A percentile compares a stretch with the other conserved stretches of the same genome.
These are phyloP conservation scores for Fusarium dlaminii DNA, from an alignment of 2,329 filamentous ascomycete genomes.

Conservation along the genomic window DNA sequence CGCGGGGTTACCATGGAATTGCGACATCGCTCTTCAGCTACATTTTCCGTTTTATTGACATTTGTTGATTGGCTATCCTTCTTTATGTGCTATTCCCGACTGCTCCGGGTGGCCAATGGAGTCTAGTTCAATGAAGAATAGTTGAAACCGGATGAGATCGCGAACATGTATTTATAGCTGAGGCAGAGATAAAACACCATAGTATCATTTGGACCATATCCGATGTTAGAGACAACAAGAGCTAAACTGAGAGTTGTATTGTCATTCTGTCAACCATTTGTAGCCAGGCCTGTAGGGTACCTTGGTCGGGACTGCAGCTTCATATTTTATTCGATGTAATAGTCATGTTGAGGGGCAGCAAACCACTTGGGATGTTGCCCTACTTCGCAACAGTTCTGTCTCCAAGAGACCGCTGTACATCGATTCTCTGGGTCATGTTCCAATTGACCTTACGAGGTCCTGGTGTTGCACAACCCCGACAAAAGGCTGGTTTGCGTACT, in stretches of 20 bases:
- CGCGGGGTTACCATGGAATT: not conserved
- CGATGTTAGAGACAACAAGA: no score
- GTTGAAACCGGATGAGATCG: not conserved
- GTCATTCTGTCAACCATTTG: not conserved
- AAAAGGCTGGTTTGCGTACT: fast-evolving
- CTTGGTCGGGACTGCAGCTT: fast-evolving
- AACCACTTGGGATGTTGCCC: no score
- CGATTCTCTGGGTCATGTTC: not conserved
- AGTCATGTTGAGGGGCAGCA: not conserved
- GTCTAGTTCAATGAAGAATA: no score
- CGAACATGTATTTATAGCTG: not conserved
- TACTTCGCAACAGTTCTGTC: not conserved
- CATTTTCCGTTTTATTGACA: not conserved
- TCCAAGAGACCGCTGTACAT: not conserved
- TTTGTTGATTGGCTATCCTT: not conserved
- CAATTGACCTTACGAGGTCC: not conserved
- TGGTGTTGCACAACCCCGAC: not conserved
- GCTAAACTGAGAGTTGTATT: no score
- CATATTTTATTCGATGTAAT: not conserved
- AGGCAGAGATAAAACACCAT: not conserved
- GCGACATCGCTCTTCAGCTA: not conserved
- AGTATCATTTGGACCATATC: not conserved
- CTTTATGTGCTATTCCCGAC: not conserved
- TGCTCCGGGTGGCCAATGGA: not conserved
- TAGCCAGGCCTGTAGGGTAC: not conserved